Conservation (phyloP, 225 moss, liverwort and hornwort species). For the Marchantia paleacea region DNA sequence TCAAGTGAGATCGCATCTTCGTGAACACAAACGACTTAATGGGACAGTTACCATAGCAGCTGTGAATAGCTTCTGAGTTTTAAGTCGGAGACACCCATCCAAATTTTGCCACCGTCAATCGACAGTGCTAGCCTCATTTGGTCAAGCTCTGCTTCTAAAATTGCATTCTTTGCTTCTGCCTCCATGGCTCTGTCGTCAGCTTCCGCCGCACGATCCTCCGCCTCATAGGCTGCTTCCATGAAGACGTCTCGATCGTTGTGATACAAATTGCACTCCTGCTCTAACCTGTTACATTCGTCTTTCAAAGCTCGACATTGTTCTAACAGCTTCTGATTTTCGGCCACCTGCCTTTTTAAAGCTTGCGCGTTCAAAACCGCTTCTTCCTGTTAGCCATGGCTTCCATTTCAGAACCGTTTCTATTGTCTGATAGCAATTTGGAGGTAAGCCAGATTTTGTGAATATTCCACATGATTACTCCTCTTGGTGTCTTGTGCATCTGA, state of each 20-base stretch:
- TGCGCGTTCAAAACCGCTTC: slow-evolving; percentile 81
- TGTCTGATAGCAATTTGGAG: too few species aligned
- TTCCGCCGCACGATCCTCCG: slow-evolving; percentile 84
- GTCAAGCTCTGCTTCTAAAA: slow-evolving; percentile 57
- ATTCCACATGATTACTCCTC: background rate
- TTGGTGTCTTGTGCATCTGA: too few species aligned
- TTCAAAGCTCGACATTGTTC: slow-evolving; percentile 65
- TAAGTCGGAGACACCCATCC: slow-evolving; percentile 41
- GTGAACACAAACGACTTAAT: too few species aligned
- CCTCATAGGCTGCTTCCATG: slow-evolving; percentile 92
- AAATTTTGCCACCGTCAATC: slow-evolving; percentile 21
- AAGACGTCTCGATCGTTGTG: slow-evolving; percentile 90
- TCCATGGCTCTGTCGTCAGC: slow-evolving; percentile 71
- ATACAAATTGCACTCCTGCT: slow-evolving; percentile 75
- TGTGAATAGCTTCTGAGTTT: too few species aligned
- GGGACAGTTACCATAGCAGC: too few species aligned
- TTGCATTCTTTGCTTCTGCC: slow-evolving; percentile 54
- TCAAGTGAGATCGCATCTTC: too few species aligned
- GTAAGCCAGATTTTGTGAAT: background rate
- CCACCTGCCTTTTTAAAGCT: slow-evolving; percentile 77
- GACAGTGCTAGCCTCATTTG: slow-evolving; percentile 48
- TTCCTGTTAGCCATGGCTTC: slow-evolving; percentile 43
- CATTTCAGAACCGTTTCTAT: background rate
- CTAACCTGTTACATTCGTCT: slow-evolving; percentile 71
- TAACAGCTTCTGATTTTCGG: slow-evolving; percentile 71